Base-by-base conservation (phyloP, 306 rosid genomes). In the Castanea crenata region DNA sequence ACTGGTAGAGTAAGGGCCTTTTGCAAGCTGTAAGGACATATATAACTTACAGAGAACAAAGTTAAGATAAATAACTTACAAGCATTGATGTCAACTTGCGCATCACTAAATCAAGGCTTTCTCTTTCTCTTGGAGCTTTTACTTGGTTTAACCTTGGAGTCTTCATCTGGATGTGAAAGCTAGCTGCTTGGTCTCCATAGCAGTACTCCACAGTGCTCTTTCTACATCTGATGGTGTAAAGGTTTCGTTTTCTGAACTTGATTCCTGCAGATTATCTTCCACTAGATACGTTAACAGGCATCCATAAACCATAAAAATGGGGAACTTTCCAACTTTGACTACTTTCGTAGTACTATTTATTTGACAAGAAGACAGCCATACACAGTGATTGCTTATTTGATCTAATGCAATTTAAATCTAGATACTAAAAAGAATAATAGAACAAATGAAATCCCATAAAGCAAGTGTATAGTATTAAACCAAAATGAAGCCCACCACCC, bases 201-300 rank as follows among this genome's bases (percentile, higher is more conserved):
- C 88, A 73, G 55, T 81, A 85, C 97, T 94, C 97, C 99, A 92
- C 79, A 92, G 68, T 44, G 97, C 97, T 83, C 91, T 91, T 84
- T 92, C 99, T 73, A 94, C 90, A 76, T 90, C 99, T 6, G 97
- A 91, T 76, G 97, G 93, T 9, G 93, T 91, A 80, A 90, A 88
- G 71, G 69, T 74, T 34, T 64, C 76, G 21, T 81, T 92, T 71
- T 86, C 89, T 20, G 89, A 81, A 74, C 93, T 92, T 70, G 92
- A 74, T 77, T 92, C 98, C 98, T 94, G 89, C 87, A 83, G 76
- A 71, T 64, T 41, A 67, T 74, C 76, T 34, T 68, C 74, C 56
- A 74, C 12, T 76, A 54, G 55, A 82, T 29, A 59, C 34, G 80
- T 27, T 76, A 52, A 3, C 29, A 61, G 71, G 32, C 83, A 35